Percentiles rank a stretch among this genome's conserved stretches.
phyloP scores from a whole-genome alignment of 2,329 filamentous ascomycete species.

The Colletotrichum cordylinicola region DNA sequence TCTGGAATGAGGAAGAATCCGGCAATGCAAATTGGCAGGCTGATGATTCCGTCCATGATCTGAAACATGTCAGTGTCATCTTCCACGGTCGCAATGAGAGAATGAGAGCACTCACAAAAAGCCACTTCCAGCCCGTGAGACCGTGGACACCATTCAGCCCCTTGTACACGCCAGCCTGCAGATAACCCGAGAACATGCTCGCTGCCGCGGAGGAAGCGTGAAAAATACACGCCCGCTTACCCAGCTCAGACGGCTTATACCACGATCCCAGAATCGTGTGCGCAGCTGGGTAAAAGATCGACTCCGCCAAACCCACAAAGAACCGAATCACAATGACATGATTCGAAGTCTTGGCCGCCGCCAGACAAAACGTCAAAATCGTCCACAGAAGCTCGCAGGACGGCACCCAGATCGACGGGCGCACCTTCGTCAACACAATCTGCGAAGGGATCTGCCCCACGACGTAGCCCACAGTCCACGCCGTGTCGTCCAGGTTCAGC shows the following conservation, averaged over 20 bases:
- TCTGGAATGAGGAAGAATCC: conserved; percentile 44
- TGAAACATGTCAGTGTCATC: too few species aligned
- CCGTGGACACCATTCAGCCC: conserved; percentile 52
- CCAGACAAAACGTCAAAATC: conserved; percentile 11
- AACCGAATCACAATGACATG: conserved; percentile 49
- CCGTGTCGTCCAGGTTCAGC: conserved; percentile 28
- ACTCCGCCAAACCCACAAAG: conserved; percentile 47
- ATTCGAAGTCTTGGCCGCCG: conserved; percentile 24
- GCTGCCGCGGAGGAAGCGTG: conserved; percentile 56
- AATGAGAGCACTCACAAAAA: conserved; percentile 30
- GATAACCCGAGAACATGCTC: conserved; percentile 61
- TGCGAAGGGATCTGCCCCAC: conserved; percentile 32
- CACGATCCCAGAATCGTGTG: conserved; percentile 47
- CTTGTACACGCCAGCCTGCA: conserved; percentile 60
- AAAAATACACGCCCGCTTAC: conserved; percentile 56
- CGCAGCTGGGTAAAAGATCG: conserved; percentile 31
- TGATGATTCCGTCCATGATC: conserved; percentile 49
- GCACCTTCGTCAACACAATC: conserved; percentile 31
- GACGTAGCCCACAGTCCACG: conserved; percentile 29
- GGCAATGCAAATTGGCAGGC: conserved; percentile 43
- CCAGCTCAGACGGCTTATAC: conserved; percentile 44
- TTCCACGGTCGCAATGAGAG: too few species aligned
- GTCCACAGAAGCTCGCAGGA: conserved; percentile 30
- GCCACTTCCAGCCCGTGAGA: conserved; percentile 42
- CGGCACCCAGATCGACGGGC: conserved; percentile 33